Evolutionary conservation across 2,329 filamentous ascomycete genomes (phyloP).

Genomic region (Ceratocystis variospora): DNA sequence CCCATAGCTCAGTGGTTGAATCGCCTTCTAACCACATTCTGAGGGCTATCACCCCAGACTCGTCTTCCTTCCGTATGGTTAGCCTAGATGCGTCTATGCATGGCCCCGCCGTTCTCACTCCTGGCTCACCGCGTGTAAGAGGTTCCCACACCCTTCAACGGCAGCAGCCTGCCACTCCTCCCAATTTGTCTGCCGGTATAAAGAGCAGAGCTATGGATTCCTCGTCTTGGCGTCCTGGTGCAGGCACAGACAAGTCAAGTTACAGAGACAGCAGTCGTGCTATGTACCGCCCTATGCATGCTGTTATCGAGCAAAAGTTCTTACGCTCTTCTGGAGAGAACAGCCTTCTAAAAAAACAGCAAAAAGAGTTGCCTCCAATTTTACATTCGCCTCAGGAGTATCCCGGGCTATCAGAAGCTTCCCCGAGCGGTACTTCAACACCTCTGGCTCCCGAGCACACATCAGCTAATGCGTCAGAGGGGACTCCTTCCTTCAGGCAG

Average conservation of each 20-base stretch:
- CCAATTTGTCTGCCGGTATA: not conserved
- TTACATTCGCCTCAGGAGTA: not conserved
- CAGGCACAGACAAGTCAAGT: not conserved
- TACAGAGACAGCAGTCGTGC: not conserved
- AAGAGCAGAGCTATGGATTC: not conserved
- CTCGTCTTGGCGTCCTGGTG: not conserved
- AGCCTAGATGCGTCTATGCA: not conserved
- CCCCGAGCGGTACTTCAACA: not conserved
- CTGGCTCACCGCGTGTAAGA: not conserved
- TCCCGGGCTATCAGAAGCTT: not conserved
- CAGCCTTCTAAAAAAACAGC: not conserved
- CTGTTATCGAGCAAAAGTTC: not conserved
- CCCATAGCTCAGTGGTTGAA: not conserved
- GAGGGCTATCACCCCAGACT: not conserved
- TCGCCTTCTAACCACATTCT: not conserved
- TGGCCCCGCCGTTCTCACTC: not conserved
- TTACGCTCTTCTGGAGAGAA: not conserved
- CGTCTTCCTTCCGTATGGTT: not conserved
- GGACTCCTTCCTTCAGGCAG: constrained; percentile 18
- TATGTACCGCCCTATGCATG: constrained; percentile 13
- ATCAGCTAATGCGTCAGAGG: not conserved
- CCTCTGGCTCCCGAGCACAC: not conserved
- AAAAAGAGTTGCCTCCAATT: not conserved
- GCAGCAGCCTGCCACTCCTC: not conserved
- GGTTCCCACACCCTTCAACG: not conserved